Conservation (phyloP, 139 green algal species). For the Limnomonas spitsbergensis region DNA sequence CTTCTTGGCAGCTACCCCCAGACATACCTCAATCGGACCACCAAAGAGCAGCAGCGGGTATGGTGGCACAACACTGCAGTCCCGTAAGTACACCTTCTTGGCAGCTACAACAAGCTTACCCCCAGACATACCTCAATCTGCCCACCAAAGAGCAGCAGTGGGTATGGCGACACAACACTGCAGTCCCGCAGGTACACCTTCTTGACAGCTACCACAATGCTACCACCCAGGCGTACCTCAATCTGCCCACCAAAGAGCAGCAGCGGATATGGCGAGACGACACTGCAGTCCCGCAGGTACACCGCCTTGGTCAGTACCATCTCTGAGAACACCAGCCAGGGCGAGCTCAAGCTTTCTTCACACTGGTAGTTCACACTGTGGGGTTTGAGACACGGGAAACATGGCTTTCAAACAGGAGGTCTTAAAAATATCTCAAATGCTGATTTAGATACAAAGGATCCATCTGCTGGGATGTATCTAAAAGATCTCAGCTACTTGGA, state of each 20-base stretch:
- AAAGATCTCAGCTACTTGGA: too few relatives aligned
- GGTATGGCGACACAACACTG: slow-evolving; percentile 17
- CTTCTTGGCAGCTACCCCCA: too few relatives aligned
- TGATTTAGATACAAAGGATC: too few relatives aligned
- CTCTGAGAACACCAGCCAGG: slow-evolving; percentile 8
- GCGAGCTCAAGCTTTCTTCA: neutral
- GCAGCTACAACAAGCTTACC: too few relatives aligned
- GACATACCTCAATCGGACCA: slow-evolving; percentile 18
- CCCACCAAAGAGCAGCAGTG: slow-evolving; percentile 23
- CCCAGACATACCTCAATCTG: slow-evolving; percentile 15
- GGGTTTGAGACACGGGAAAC: too few relatives aligned
- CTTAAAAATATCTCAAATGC: too few relatives aligned
- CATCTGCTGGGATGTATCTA: too few relatives aligned
- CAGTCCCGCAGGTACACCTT: slow-evolving; percentile 18
- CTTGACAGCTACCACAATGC: too few relatives aligned
- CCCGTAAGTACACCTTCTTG: neutral
- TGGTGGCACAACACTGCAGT: slow-evolving; percentile 22
- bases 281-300: slow-evolving; percentile 20
- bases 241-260: slow-evolving; percentile 24
- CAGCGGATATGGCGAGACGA: slow-evolving; percentile 19
- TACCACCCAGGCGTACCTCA: too few relatives aligned
- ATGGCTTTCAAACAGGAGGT: neutral
- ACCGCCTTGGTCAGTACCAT: neutral
- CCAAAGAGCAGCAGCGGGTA: too few relatives aligned
- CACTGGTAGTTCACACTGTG: neutral